Conservation (phyloP, 805 yeast genomes). For the Wickerhamiella spandovensis region DNA sequence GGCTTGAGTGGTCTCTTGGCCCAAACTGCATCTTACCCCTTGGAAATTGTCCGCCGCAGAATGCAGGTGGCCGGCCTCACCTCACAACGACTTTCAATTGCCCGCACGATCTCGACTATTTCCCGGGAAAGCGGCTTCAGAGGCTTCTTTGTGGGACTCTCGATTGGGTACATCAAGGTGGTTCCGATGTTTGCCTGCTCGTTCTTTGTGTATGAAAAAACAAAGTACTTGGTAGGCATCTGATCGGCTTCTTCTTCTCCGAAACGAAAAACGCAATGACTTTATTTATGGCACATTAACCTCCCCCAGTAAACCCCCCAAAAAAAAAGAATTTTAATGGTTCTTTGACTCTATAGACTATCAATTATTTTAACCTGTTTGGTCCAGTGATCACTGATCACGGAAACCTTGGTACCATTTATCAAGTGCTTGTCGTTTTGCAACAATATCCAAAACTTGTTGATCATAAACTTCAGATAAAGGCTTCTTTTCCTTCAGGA, state of each 20-base stretch:
- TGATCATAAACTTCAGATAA: constrained; percentile 49
- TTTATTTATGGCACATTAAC: not conserved
- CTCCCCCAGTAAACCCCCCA: not conserved
- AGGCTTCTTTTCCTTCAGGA: constrained; percentile 53
- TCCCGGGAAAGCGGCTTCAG: constrained; percentile 61
- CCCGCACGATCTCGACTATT: constrained; percentile 38
- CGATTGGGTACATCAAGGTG: constrained; percentile 90
- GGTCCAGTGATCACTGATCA: constrained; percentile 18
- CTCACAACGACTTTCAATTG: constrained; percentile 10
- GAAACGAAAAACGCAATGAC: not conserved
- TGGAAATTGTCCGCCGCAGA: constrained; percentile 86
- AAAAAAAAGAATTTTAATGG: no score
- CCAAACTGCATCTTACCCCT: constrained; percentile 93
- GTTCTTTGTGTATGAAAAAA: constrained; percentile 83
- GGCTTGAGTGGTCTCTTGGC: constrained; percentile 93
- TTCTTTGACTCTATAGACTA: not conserved
- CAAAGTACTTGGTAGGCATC: constrained; percentile 58
- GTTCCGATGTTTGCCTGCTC: constrained; percentile 97
- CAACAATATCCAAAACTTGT: constrained; percentile 43
- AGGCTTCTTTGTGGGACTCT: constrained; percentile 89
- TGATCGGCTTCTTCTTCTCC: constrained; percentile 19
- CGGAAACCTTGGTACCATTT: constrained; percentile 49
- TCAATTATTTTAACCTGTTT: constrained; percentile 3
- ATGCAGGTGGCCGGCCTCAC: constrained; percentile 88
- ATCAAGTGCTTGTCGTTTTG: constrained; percentile 60